A percentile compares a stretch with the other conserved stretches of the same genome.
These are phyloP conservation scores for Urochloa ruziziensis DNA, from an alignment of 176 grass and related monocot genomes.

Conservation along the genomic window DNA sequence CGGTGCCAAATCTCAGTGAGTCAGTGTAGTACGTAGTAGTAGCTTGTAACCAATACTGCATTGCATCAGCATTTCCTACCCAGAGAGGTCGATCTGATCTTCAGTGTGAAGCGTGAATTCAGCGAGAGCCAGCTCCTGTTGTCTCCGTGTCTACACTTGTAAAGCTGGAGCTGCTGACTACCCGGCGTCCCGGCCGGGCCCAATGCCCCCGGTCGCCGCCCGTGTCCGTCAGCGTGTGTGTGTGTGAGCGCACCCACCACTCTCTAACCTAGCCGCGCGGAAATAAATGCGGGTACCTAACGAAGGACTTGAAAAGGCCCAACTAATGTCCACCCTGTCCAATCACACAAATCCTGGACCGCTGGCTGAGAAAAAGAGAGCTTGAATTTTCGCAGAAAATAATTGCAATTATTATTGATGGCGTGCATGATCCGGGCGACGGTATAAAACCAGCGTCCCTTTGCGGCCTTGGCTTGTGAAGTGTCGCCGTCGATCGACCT, in stretches of 20 bases:
- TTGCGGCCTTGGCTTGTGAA: neutral
- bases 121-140: neutral
- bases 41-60: neutral
- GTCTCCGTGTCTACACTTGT: neutral
- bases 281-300: conserved; percentile 8
- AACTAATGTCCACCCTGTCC: conserved; percentile 20
- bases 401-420: neutral
- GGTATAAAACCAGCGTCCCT: conserved; percentile 1
- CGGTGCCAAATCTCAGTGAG: neutral
- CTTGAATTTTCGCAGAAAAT: neutral
- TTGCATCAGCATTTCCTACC: neutral
- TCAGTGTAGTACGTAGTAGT: too few species aligned
- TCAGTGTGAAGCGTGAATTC: neutral
- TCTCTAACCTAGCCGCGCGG: neutral
- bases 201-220: neutral
- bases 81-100: neutral
- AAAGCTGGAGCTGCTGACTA: neutral
- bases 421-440: neutral
- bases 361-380: neutral
- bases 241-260: too few species aligned
- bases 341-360: neutral
- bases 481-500: neutral
- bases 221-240: too few species aligned
- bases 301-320: neutral
- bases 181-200: too few species aligned